Conservation (phyloP, 2,329 filamentous ascomycete genomes). For the Pseudopyrenochaeta lycopersici region DNA sequence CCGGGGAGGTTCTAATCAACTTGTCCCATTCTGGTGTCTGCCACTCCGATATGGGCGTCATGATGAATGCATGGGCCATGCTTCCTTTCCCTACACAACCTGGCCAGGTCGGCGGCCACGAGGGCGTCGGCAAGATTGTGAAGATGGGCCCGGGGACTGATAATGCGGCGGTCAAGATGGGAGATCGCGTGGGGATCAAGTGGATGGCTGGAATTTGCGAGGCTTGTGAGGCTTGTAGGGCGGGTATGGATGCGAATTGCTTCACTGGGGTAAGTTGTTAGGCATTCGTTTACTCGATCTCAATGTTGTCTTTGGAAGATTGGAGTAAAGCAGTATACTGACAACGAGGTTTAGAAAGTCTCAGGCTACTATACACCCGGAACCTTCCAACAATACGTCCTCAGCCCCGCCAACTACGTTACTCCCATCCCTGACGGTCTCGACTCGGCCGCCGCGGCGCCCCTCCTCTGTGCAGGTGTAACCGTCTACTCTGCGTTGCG, state of each 20-base stretch:
- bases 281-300: too few relatives aligned
- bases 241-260: conserved; percentile 54
- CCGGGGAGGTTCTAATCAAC: conserved; percentile 70
- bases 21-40: conserved; percentile 73
- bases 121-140: conserved; percentile 72
- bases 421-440: conserved; percentile 73
- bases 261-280: conserved; percentile 40
- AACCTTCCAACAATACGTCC: conserved; percentile 76
- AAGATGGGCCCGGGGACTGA: conserved; percentile 71
- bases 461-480: conserved; percentile 72
- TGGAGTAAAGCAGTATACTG: not conserved
- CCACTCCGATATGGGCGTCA: conserved; percentile 66
- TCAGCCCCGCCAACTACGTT: conserved; percentile 72
- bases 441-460: conserved; percentile 68
- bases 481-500: conserved; percentile 73
- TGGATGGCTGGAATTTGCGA: conserved; percentile 69
- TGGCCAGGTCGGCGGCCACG: conserved; percentile 74
- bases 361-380: conserved; percentile 74
- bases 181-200: conserved; percentile 75
- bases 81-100: conserved; percentile 67
- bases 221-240: conserved; percentile 46
- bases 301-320: too few relatives aligned
- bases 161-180: conserved; percentile 66
- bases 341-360: conserved; percentile 49
- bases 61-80: conserved; percentile 61